Percentiles rank a stretch among this genome's conserved stretches.
Evolutionary conservation across 768 basidiomycete species (phyloP).

Genomic region (Rhizopogon salebrosus): DNA sequence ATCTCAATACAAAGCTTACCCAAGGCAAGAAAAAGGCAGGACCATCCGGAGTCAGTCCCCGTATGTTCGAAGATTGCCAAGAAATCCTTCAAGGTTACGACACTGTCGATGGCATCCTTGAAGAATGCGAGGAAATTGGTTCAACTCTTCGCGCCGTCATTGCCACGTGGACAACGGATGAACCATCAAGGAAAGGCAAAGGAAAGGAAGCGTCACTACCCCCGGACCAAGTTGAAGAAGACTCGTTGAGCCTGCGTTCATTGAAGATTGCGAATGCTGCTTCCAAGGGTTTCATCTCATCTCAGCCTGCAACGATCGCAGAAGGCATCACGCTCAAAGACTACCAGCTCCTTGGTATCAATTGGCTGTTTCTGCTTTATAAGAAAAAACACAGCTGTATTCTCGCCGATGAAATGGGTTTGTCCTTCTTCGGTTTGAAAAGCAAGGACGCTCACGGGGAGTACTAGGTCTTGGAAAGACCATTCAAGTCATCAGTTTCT

Average conservation of each 20-base stretch:
- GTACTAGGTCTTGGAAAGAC: constrained; percentile 91
- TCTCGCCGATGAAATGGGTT: constrained; percentile 99
- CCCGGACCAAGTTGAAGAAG: constrained; percentile 47
- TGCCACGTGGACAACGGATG: constrained; percentile 61
- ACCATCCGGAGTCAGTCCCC: constrained; percentile 77
- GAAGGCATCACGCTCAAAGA: constrained; percentile 81
- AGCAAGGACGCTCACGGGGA: constrained; percentile 5
- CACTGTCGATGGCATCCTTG: constrained; percentile 83
- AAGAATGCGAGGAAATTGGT: constrained; percentile 86
- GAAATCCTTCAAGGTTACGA: constrained; percentile 82
- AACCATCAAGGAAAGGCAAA: constrained; percentile 31
- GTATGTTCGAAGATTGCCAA: constrained; percentile 87
- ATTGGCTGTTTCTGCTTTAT: constrained; percentile 92
- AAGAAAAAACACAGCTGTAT: constrained; percentile 83
- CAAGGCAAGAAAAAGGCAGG: constrained; percentile 87
- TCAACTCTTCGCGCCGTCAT: constrained; percentile 67
- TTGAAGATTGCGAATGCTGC: constrained; percentile 37
- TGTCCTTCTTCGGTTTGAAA: constrained; percentile 20
- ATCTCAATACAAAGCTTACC: constrained; percentile 69
- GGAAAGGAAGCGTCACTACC: constrained; percentile 27
- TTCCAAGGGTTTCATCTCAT: constrained; percentile 61
- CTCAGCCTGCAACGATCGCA: constrained; percentile 67
- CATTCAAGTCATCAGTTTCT: constrained; percentile 96
- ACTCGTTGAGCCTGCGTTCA: constrained; percentile 53
- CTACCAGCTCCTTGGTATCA: constrained; percentile 95